Conservation (phyloP, 2,329 filamentous ascomycete genomes). For the Corniculantispora saksenae region DNA sequence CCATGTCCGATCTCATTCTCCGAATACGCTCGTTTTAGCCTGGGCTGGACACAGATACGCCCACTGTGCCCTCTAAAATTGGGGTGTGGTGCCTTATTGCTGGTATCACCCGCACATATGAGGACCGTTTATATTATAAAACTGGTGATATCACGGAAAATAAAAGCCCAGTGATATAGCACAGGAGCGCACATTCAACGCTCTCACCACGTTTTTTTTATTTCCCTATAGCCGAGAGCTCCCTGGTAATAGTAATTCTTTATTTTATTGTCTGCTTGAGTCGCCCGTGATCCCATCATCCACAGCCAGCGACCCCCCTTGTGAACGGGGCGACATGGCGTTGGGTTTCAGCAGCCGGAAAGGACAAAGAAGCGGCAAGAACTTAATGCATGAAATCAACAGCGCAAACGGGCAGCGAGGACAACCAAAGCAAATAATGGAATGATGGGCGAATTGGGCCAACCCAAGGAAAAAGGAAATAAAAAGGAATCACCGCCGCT, state of each 20-base stretch:
- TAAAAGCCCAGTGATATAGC: not conserved
- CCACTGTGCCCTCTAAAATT: not conserved
- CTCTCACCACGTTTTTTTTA: not conserved
- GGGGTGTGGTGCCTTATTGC: too few species aligned
- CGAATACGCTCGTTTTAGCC: not conserved
- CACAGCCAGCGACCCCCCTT: not conserved
- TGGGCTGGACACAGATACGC: not conserved
- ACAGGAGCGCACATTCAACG: not conserved
- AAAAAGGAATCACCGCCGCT: not conserved
- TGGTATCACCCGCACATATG: not conserved
- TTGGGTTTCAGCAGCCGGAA: not conserved
- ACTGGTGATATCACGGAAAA: not conserved
- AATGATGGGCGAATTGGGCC: not conserved
- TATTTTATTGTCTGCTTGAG: not conserved
- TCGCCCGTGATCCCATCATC: not conserved
- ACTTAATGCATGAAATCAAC: conserved; percentile 14
- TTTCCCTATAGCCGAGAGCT: not conserved
- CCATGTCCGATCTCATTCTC: conserved; percentile 7
- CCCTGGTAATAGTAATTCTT: too few species aligned
- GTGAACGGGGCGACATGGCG: not conserved
- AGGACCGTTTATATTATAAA: not conserved
- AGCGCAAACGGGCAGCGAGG: not conserved
- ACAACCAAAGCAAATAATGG: not conserved
- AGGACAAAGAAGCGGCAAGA: not conserved
- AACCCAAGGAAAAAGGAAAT: not conserved